Evolutionary conservation across 2,329 filamentous ascomycete species (phyloP).

Genomic region (Pseudopithomyces chartarum): DNA sequence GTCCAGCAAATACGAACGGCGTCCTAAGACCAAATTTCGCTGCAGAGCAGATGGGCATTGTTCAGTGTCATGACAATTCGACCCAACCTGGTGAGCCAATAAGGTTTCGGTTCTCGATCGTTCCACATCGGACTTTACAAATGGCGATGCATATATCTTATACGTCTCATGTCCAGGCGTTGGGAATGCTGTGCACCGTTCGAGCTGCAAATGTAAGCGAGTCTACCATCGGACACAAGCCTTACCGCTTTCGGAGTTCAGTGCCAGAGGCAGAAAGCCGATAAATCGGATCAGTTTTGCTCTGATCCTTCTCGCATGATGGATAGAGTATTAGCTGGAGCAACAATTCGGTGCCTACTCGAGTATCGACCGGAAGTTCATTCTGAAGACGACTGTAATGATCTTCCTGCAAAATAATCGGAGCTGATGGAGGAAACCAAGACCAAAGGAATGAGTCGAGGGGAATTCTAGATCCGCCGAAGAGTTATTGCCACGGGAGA

Average conservation of each 20-base stretch:
- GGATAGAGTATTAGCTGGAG: conserved; percentile 1
- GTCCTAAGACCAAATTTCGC: conserved; percentile 3
- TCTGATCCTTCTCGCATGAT: too few relatives aligned
- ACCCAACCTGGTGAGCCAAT: conserved; percentile 7
- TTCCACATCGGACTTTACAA: background rate
- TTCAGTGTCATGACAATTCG: conserved; percentile 7
- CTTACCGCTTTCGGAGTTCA: too few relatives aligned
- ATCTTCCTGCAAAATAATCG: background rate
- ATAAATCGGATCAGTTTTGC: background rate
- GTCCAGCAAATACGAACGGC: background rate
- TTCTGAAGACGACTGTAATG: background rate
- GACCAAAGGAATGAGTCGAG: background rate
- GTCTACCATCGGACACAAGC: too few relatives aligned
- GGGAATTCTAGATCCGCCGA: background rate
- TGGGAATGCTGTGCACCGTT: background rate
- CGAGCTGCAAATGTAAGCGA: too few relatives aligned
- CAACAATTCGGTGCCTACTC: conserved; percentile 8
- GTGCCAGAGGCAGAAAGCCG: background rate
- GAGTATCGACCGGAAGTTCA: conserved; percentile 8
- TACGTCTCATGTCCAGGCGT: background rate
- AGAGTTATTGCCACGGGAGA: background rate
- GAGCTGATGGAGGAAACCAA: background rate
- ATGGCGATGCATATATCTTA: background rate
- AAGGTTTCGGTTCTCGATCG: conserved; percentile 4
- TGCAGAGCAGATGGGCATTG: conserved; percentile 5